These are phyloP conservation scores for Ophiocordyceps polyrhachis-furcata DNA, from an alignment of 2,329 filamentous ascomycete species.

Conservation along the genomic window DNA sequence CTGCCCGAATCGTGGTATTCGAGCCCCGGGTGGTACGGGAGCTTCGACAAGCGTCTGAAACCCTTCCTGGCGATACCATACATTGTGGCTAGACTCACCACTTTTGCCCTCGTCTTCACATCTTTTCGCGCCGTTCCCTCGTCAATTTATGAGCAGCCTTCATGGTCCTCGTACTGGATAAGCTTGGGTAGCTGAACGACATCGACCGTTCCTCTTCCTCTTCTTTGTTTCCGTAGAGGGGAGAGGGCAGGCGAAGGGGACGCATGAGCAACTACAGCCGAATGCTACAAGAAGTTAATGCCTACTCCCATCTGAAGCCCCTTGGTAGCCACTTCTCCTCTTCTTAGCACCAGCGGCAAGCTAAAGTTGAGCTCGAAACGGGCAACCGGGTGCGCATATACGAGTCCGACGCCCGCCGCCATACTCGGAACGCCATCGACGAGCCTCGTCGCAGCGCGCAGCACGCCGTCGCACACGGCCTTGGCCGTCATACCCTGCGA, in stretches of 20 bases:
- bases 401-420: conserved; percentile 72
- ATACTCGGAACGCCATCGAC: conserved; percentile 62
- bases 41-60: background rate
- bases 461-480: conserved; percentile 34
- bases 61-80: background rate
- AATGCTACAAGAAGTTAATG: conserved; percentile 68
- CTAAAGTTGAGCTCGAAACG: conserved; percentile 94
- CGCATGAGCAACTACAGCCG: background rate
- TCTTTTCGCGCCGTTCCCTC: background rate
- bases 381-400: conserved; percentile 87
- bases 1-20: background rate
- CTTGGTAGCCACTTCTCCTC: conserved; percentile 75
- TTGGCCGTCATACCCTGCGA: conserved; percentile 16
- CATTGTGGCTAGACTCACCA: background rate
- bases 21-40: background rate
- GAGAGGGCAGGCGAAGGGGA: background rate
- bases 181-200: background rate
- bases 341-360: conserved; percentile 62
- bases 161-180: background rate
- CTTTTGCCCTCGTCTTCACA: background rate
- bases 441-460: conserved; percentile 48
- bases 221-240: background rate
- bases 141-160: background rate
- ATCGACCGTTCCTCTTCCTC: background rate
- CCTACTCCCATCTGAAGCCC: conserved; percentile 91